phyloP scores from a whole-genome alignment of 371 early-diverging fungal genomes.

The Mycotypha africana region DNA sequence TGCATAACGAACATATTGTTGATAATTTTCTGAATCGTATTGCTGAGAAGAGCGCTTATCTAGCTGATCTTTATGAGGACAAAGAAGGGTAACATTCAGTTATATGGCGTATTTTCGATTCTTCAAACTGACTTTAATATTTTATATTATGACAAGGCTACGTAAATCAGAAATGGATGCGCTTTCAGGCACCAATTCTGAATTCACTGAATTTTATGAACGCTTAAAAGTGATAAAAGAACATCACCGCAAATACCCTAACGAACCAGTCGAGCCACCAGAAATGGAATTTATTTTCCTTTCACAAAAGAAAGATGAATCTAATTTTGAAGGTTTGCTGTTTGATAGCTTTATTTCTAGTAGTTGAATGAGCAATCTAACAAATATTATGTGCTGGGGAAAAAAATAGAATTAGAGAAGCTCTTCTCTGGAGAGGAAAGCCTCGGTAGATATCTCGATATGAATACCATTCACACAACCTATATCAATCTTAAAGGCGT shows the following conservation, averaged over 20 bases:
- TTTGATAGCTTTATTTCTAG: neutral
- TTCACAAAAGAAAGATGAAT: conserved; percentile 48
- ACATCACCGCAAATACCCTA: conserved; percentile 80
- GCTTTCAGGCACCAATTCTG: conserved; percentile 65
- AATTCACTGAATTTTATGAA: conserved; percentile 85
- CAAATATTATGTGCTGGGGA: neutral
- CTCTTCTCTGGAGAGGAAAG: conserved; percentile 92
- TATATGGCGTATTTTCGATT: neutral
- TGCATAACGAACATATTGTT: conserved; percentile 82
- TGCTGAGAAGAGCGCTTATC: conserved; percentile 52
- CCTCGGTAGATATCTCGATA: conserved; percentile 82
- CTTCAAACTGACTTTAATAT: too few relatives aligned
- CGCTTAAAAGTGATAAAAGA: conserved; percentile 80
- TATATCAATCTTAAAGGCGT: conserved; percentile 82
- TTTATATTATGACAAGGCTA: conserved; percentile 26
- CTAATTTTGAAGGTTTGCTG: conserved; percentile 48
- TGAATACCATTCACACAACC: conserved; percentile 67
- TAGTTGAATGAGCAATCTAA: too few relatives aligned
- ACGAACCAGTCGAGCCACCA: conserved; percentile 71
- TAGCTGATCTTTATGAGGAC: conserved; percentile 69
- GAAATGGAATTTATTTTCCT: conserved; percentile 66
- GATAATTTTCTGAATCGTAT: conserved; percentile 69
- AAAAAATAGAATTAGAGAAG: conserved; percentile 61
- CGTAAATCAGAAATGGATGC: conserved; percentile 71
- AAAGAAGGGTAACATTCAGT: conserved; percentile 53